Conservation (phyloP, 2,329 filamentous ascomycete species). For the Dothideomycetidae sp. region DNA sequence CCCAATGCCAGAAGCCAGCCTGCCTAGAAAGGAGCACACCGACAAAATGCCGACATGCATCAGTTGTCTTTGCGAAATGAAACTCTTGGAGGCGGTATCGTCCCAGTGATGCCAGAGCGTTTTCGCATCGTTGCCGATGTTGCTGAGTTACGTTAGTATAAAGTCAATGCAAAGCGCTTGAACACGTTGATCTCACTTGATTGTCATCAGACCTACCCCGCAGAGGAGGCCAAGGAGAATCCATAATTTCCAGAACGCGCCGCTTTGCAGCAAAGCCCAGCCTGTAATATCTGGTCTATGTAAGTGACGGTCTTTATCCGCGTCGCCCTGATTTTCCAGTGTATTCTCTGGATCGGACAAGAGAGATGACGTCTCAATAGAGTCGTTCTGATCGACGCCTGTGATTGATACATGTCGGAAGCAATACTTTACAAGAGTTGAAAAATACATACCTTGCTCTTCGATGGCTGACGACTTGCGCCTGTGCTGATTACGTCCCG, state of each 20-base stretch:
- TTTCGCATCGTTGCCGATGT: slow-evolving; percentile 78
- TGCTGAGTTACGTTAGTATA: slow-evolving; percentile 42
- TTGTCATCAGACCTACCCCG: slow-evolving; percentile 93
- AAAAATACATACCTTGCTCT: slow-evolving; percentile 51
- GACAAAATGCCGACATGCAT: slow-evolving; percentile 94
- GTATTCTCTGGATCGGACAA: slow-evolving; percentile 48
- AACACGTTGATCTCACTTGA: slow-evolving; percentile 59
- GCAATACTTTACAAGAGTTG: neutral
- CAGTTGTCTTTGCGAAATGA: slow-evolving; percentile 68
- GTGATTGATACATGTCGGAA: slow-evolving; percentile 10
- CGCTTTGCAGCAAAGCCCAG: slow-evolving; percentile 51
- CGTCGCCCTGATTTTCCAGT: slow-evolving; percentile 38
- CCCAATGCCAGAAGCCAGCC: slow-evolving; percentile 62
- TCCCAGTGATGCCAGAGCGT: slow-evolving; percentile 84
- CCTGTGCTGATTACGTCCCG: slow-evolving; percentile 30
- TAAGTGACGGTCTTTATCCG: slow-evolving; percentile 48
- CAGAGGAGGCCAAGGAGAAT: slow-evolving; percentile 77
- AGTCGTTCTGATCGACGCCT: slow-evolving; percentile 22
- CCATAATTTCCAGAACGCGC: slow-evolving; percentile 88
- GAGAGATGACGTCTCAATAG: slow-evolving; percentile 68
- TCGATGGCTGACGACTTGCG: slow-evolving; percentile 24
- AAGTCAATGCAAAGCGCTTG: neutral
- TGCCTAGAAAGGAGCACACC: slow-evolving; percentile 68
- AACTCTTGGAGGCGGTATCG: slow-evolving; percentile 52
- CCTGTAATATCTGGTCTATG: slow-evolving; percentile 86